A percentile compares a stretch with the other conserved stretches of the same genome.
These are phyloP conservation scores for Mucor irregularis DNA, from an alignment of 371 early-diverging fungal genomes.

Conservation along the genomic window DNA sequence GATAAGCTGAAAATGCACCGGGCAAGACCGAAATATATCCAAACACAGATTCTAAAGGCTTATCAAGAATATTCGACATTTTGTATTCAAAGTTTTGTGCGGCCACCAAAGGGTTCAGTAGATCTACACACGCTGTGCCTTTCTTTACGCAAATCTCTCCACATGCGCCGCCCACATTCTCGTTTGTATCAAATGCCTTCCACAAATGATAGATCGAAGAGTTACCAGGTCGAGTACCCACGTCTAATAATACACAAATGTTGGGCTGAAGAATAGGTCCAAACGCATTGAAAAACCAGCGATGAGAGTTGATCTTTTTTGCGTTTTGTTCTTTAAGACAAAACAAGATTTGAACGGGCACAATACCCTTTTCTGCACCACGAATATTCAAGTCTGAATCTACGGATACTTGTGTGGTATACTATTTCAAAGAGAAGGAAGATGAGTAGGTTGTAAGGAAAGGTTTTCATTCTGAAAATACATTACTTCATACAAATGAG, in stretches of 20 bases:
- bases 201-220: slow-evolving; percentile 77
- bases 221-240: slow-evolving; percentile 79
- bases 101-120: slow-evolving; percentile 84
- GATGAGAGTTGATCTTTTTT: slow-evolving; percentile 85
- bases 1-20: slow-evolving; percentile 87
- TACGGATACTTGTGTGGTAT: slow-evolving; percentile 82
- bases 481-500: slow-evolving; percentile 76
- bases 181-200: slow-evolving; percentile 75
- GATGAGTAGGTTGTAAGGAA: too few species aligned
- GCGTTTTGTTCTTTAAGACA: slow-evolving; percentile 77
- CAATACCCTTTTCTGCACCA: slow-evolving; percentile 68
- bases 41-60: slow-evolving; percentile 85
- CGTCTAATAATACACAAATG: slow-evolving; percentile 79
- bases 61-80: slow-evolving; percentile 87
- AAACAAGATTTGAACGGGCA: slow-evolving; percentile 82
- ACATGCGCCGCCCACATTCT: slow-evolving; percentile 79
- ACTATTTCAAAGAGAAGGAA: too few species aligned
- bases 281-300: slow-evolving; percentile 91
- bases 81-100: slow-evolving; percentile 81
- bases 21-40: slow-evolving; percentile 87
- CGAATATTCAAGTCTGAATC: slow-evolving; percentile 65
- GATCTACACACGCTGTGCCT: slow-evolving; percentile 65
- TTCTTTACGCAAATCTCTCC: slow-evolving; percentile 83
- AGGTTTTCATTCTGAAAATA: too few species aligned
- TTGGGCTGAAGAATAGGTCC: slow-evolving; percentile 75